Conservation (phyloP, 495 filamentous ascomycete genomes). For the Staphylotrichum tortipilum region DNA sequence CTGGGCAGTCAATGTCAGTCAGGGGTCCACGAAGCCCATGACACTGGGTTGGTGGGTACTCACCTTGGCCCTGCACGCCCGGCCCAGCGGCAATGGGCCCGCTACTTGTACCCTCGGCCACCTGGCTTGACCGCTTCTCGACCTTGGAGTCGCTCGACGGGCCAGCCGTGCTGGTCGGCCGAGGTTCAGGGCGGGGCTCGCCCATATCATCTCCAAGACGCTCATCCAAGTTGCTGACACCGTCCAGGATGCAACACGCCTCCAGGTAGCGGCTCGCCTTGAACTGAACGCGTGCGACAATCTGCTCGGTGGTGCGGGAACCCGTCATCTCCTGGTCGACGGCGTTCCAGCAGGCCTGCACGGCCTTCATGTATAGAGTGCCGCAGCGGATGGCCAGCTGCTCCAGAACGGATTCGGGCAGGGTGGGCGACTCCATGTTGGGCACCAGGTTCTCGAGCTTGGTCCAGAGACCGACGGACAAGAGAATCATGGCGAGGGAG, state of each 20-base stretch:
- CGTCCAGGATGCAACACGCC: slow-evolving; percentile 43
- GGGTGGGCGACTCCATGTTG: slow-evolving; percentile 21
- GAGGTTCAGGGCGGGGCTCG: slow-evolving; percentile 14
- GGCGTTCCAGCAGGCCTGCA: slow-evolving; percentile 69
- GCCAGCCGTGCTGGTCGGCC: not conserved
- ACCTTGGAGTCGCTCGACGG: slow-evolving; percentile 1
- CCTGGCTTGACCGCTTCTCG: slow-evolving; percentile 6
- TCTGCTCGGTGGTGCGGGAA: slow-evolving; percentile 29
- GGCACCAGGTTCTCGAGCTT: slow-evolving; percentile 55
- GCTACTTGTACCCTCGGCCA: not conserved
- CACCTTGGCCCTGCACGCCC: slow-evolving; percentile 3
- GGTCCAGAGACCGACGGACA: slow-evolving; percentile 88
- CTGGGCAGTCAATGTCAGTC: not conserved
- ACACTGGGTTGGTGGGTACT: too few relatives aligned
- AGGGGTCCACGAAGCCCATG: not conserved
- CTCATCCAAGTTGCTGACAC: slow-evolving; percentile 41
- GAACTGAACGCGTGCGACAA: slow-evolving; percentile 34
- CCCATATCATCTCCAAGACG: slow-evolving; percentile 32
- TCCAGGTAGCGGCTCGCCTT: slow-evolving; percentile 39
- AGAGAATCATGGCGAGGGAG: slow-evolving; percentile 69
- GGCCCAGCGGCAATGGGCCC: not conserved
- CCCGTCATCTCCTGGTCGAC: slow-evolving; percentile 56
- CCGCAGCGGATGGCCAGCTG: slow-evolving; percentile 67
- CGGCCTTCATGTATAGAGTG: slow-evolving; percentile 67
- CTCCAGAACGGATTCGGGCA: slow-evolving; percentile 41